These are phyloP conservation scores for Apiotrichum gracile DNA, from an alignment of 1,284 basidiomycete species.

Conservation along the genomic window DNA sequence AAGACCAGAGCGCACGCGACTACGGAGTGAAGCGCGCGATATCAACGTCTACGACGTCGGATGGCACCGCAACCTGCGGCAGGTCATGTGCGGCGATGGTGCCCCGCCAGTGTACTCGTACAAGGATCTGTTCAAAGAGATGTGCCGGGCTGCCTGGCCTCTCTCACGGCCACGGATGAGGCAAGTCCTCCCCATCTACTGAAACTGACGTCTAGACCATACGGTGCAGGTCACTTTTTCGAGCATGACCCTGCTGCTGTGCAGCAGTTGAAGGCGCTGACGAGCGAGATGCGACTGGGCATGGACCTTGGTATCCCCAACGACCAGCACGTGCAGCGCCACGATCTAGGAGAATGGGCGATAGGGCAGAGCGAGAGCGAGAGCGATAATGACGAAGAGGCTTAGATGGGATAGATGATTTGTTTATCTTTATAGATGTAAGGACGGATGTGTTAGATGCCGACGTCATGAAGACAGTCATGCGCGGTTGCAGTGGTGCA, in stretches of 20 bases:
- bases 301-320: neutral
- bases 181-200: slow-evolving; percentile 1
- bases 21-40: slow-evolving; percentile 60
- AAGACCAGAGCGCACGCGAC: slow-evolving; percentile 60
- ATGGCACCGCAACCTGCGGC: slow-evolving; percentile 56
- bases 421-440: neutral
- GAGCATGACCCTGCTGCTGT: slow-evolving; percentile 26
- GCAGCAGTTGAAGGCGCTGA: slow-evolving; percentile 22
- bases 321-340: neutral
- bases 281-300: slow-evolving; percentile 27
- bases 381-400: slow-evolving; percentile 3
- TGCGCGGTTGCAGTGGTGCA: too few relatives aligned
- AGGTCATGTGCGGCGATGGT: slow-evolving; percentile 23
- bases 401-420: too few relatives aligned
- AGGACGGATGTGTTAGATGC: neutral
- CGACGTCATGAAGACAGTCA: too few relatives aligned
- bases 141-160: slow-evolving; percentile 17
- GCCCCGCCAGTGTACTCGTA: neutral
- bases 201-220: neutral
- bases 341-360: slow-evolving; percentile 6
- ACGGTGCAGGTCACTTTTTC: slow-evolving; percentile 31
- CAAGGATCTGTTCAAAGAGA: neutral
- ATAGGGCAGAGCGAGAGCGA: slow-evolving; percentile 7
- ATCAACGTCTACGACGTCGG: slow-evolving; percentile 72
- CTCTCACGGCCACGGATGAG: neutral